Evolutionary conservation across 768 basidiomycete species (phyloP), one percentile per base, ranked within the genome.

Genomic region (Pleurotus tuber-regium): DNA sequence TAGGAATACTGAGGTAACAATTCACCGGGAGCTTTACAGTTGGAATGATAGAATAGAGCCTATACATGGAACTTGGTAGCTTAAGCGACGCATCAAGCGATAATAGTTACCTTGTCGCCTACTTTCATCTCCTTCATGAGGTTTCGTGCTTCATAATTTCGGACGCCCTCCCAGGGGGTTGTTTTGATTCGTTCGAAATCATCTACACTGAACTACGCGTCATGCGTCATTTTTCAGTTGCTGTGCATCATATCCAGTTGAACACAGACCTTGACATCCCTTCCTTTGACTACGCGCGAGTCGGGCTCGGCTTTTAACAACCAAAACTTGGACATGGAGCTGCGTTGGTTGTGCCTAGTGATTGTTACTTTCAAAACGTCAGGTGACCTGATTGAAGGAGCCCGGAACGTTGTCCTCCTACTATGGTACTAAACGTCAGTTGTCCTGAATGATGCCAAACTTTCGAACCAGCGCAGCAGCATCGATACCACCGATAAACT

Each of bases 11-110:
- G 21, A 10, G 35, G 16, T 16, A 21, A 26, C 16, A 11, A 53
- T 74, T 50, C 50, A 87, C 89, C 89, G 63, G 90, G 90, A 44
- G 61, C 79, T 69, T 89, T 92, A 68, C 87, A 90, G 61, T 89
- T 94, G 5, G 89, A 92, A 60, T 92, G 89, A 63, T 93, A 93
- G 66, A 93, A 92, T 39, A 92, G 66, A 39, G 89, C 84, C 89
- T 91, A 50, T 24, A 46, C 24, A n/a, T 49, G n/a, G 28, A 9
- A 7, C 24, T 35, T 38, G 25, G n/a, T 30, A 53, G 31, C 9
- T 14, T 51, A 18, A 4, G 29, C 35, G 18, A 24, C 2, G 31
- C 28, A 43, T 16, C 31, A 51, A 9, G 25, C 38, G 23, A n/a
- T 42, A 28, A 50, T 39, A 29, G 31, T 50, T 26, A 87, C 90